phyloP scores from a whole-genome alignment of 1,284 basidiomycete species.

The Cutaneotrichosporon mucoides region DNA sequence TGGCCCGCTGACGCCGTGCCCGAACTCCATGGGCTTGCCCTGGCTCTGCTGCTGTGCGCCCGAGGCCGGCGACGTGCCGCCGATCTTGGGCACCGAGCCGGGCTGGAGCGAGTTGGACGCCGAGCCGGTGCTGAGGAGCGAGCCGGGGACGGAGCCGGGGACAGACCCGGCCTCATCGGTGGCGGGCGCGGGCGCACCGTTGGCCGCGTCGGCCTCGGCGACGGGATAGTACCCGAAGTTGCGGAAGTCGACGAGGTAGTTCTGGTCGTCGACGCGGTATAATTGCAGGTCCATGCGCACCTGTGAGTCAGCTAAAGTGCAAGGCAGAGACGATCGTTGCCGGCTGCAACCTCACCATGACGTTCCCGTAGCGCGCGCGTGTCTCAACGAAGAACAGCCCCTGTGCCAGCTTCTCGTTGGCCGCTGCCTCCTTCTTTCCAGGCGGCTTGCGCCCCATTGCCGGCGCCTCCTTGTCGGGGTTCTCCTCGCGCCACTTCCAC shows the following conservation, averaged over 20 bases:
- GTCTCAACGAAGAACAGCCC: constrained; percentile 92
- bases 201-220: constrained; percentile 51
- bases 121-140: not conserved
- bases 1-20: constrained; percentile 66
- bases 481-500: constrained; percentile 52
- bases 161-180: constrained; percentile 23
- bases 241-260: constrained; percentile 97
- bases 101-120: constrained; percentile 13
- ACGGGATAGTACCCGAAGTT: constrained; percentile 84
- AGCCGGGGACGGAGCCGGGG: constrained; percentile 6
- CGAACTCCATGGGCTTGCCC: constrained; percentile 1
- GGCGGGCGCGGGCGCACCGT: constrained; percentile 53
- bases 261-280: constrained; percentile 90
- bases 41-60: not conserved
- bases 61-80: not conserved
- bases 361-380: constrained; percentile 78
- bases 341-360: constrained; percentile 63
- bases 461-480: constrained; percentile 31
- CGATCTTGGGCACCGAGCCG: constrained; percentile 8
- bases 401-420: constrained; percentile 54
- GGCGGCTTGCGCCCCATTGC: constrained; percentile 38
- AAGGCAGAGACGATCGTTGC: not conserved
- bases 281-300: constrained; percentile 95
- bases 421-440: constrained; percentile 48
- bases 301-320: constrained; percentile 48